Evolutionary conservation across 2,329 filamentous ascomycete species (phyloP).

Genomic region (Talaromyces islandicus): DNA sequence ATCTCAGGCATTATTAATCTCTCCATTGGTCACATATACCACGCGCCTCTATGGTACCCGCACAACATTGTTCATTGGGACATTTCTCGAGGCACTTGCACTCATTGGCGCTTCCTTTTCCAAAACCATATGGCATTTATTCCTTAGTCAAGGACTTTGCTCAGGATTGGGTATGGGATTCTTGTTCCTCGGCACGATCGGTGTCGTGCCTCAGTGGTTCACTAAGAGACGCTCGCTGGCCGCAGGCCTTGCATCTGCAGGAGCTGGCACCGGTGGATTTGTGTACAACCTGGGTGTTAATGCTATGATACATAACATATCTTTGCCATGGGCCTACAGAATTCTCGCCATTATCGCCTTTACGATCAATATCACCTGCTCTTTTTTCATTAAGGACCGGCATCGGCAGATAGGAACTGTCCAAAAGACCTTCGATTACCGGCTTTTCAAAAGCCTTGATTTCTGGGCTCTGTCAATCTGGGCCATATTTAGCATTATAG

Average conservation of each 20-base stretch:
- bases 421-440: constrained; percentile 48
- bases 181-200: constrained; percentile 53
- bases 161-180: constrained; percentile 61
- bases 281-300: constrained; percentile 54
- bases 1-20: constrained; percentile 51
- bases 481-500: constrained; percentile 58
- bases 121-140: constrained; percentile 53
- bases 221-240: constrained; percentile 51
- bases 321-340: constrained; percentile 56
- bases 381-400: constrained; percentile 51
- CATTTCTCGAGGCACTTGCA: constrained; percentile 49
- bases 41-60: constrained; percentile 50
- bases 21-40: constrained; percentile 50
- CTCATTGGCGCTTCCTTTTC: constrained; percentile 49
- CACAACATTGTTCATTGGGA: constrained; percentile 50
- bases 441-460: constrained; percentile 48
- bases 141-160: constrained; percentile 55
- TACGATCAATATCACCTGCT: constrained; percentile 45
- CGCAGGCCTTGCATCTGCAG: constrained; percentile 53
- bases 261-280: constrained; percentile 56
- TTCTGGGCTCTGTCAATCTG: constrained; percentile 30
- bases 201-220: constrained; percentile 59
- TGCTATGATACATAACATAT: constrained; percentile 51
- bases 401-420: constrained; percentile 51
- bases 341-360: constrained; percentile 53